Percentiles rank a stretch among this genome's conserved stretches.
phyloP scores from a whole-genome alignment of 202 grass and related monocot species.

The Elaeis oleifera region DNA sequence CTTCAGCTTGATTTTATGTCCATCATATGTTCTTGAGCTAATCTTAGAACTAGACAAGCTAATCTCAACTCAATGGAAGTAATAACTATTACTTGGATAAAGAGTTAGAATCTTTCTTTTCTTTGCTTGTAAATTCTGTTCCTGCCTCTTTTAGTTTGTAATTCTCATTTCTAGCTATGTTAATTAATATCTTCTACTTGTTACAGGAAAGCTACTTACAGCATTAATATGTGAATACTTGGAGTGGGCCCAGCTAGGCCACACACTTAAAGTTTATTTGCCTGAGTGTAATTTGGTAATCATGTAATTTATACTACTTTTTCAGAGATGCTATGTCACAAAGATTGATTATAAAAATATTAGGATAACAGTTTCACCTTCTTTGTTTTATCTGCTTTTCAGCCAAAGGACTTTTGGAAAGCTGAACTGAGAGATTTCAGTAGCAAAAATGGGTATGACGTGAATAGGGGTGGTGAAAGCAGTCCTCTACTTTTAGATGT shows the following conservation, averaged over 20 bases:
- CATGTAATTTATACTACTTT: background rate
- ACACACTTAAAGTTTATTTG: constrained; percentile 21
- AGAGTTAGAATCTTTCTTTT: no score
- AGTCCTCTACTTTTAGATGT: constrained; percentile 8
- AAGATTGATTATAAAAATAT: background rate
- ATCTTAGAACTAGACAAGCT: no score
- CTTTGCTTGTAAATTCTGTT: no score
- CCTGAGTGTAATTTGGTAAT: constrained; percentile 23
- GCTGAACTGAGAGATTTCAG: constrained; percentile 17
- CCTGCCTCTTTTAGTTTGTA: no score
- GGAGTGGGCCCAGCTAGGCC: constrained; percentile 17
- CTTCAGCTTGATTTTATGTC: no score
- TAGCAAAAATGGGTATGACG: constrained; percentile 8
- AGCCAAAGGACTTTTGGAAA: constrained; percentile 22
- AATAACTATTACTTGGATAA: no score
- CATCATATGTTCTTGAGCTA: no score
- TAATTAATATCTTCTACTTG: no score
- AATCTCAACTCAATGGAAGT: no score
- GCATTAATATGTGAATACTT: constrained; percentile 22
- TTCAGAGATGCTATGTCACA: background rate
- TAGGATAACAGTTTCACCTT: background rate
- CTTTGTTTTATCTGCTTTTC: background rate
- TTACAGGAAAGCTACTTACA: constrained; percentile 20
- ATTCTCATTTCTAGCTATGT: no score
- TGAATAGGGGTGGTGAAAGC: constrained; percentile 1